A percentile compares a stretch with the other conserved stretches of the same genome.
Conservation (phyloP, 139 green algal species). For the Coelastrella sp. region DNA sequence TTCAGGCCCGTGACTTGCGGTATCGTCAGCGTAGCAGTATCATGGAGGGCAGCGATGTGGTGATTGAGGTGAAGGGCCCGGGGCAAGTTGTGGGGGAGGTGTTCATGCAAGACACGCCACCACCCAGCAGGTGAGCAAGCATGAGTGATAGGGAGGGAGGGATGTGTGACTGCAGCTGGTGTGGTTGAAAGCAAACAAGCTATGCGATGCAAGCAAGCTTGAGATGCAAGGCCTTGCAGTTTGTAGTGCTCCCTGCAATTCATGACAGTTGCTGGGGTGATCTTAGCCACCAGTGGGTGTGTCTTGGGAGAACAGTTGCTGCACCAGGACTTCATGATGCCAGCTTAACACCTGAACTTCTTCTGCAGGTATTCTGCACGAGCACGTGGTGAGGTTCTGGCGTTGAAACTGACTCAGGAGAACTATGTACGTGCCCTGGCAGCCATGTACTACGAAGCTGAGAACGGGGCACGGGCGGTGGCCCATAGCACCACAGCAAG, state of each 20-base stretch:
- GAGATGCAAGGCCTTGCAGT: not conserved
- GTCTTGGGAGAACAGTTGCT: no score
- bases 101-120: conserved; percentile 43
- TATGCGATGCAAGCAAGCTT: not conserved
- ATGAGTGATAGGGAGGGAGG: not conserved
- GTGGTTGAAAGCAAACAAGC: not conserved
- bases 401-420: conserved; percentile 50
- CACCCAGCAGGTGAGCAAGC: conserved; percentile 25
- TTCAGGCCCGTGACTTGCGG: conserved; percentile 42
- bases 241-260: not conserved
- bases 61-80: conserved; percentile 45
- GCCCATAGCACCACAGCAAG: conserved; percentile 22
- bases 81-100: conserved; percentile 46
- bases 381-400: conserved; percentile 42
- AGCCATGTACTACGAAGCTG: conserved; percentile 40
- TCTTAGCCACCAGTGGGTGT: no score
- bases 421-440: conserved; percentile 46
- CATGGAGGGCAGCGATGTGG: conserved; percentile 24
- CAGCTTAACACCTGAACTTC: no score
- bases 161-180: no score
- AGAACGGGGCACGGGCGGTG: conserved; percentile 17
- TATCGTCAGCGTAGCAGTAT: conserved; percentile 37
- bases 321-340: not conserved
- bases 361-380: conserved; percentile 20
- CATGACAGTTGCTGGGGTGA: not conserved